Evolutionary conservation across 768 basidiomycete genomes (phyloP).

Genomic region (button mushroom (Agaricus bisporus)): DNA sequence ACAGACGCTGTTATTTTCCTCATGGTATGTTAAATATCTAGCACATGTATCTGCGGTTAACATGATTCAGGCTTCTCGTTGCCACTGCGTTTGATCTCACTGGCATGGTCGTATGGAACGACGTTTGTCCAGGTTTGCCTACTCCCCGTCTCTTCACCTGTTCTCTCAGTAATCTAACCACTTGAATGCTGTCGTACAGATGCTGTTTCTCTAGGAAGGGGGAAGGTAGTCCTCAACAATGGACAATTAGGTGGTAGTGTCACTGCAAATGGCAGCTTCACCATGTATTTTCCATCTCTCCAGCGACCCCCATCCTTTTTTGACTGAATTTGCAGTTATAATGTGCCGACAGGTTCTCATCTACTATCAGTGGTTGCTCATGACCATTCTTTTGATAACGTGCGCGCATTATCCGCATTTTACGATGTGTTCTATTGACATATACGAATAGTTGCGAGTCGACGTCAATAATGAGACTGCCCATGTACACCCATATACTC

Average conservation of each 20-base stretch:
- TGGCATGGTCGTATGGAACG: slow-evolving; percentile 67
- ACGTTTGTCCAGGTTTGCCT: slow-evolving; percentile 53
- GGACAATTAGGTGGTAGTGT: slow-evolving; percentile 49
- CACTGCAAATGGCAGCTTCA: slow-evolving; percentile 52
- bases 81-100: slow-evolving; percentile 46
- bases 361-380: slow-evolving; percentile 62
- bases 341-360: slow-evolving; percentile 65
- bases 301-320: not conserved
- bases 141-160: not conserved
- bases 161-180: not conserved
- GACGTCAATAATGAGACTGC: slow-evolving; percentile 43
- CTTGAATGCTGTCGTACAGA: slow-evolving; percentile 10
- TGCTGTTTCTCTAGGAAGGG: slow-evolving; percentile 42
- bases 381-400: slow-evolving; percentile 68
- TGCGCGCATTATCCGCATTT: slow-evolving; percentile 20
- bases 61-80: slow-evolving; percentile 21
- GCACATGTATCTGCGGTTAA: not conserved
- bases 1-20: slow-evolving; percentile 18
- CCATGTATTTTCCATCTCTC: slow-evolving; percentile 45
- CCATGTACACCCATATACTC: slow-evolving; percentile 55
- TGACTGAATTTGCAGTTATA: slow-evolving; percentile 37
- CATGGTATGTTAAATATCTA: slow-evolving; percentile 18
- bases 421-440: slow-evolving; percentile 1
- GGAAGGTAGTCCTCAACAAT: slow-evolving; percentile 57
- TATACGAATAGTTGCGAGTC: slow-evolving; percentile 50